phyloP scores from a whole-genome alignment of 176 grass and related monocot genomes.

The Panicum miliaceum region DNA sequence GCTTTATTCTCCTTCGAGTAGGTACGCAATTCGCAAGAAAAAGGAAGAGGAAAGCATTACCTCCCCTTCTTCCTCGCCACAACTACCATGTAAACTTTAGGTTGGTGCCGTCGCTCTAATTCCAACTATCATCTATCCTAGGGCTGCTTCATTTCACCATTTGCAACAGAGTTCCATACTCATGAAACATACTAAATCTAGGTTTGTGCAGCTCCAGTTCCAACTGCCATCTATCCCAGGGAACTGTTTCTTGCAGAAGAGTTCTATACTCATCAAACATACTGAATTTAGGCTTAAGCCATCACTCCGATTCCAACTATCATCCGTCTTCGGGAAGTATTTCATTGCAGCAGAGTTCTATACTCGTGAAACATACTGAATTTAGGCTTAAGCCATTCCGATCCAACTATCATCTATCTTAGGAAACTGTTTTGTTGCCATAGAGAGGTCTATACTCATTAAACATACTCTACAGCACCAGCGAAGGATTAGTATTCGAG shows the following conservation, averaged over 20 bases:
- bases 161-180: neutral
- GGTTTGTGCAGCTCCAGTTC: too few species aligned
- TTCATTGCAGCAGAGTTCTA: conserved; percentile 7
- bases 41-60: neutral
- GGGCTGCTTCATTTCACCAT: neutral
- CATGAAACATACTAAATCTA: neutral
- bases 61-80: neutral
- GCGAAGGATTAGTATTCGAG: neutral
- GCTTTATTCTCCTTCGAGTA: conserved; percentile 26
- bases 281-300: neutral
- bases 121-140: neutral
- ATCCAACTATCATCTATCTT: neutral
- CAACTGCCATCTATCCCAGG: too few species aligned
- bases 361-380: neutral
- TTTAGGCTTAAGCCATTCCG: neutral
- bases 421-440: neutral
- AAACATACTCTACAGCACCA: conserved; percentile 27
- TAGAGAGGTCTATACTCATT: neutral
- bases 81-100: neutral
- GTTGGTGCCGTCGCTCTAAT: neutral
- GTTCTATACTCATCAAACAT: too few species aligned
- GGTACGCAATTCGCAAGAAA: conserved; percentile 7
- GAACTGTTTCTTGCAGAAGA: too few species aligned
- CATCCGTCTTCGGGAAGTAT: neutral
- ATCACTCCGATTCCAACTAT: neutral